phyloP scores from a whole-genome alignment of 495 filamentous ascomycete species.

The Achaetomiella virescens region DNA sequence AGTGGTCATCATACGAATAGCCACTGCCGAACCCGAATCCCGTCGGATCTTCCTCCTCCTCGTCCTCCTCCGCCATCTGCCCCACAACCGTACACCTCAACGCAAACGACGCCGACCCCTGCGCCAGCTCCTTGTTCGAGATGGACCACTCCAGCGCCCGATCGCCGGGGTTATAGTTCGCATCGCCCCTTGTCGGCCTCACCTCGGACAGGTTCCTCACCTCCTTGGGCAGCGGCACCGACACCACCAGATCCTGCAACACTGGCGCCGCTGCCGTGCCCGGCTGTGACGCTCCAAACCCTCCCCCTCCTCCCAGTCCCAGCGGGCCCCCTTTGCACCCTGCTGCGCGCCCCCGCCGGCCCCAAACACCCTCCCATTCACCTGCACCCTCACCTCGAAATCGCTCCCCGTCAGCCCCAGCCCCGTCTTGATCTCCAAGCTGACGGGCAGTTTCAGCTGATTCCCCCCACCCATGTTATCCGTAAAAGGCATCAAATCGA shows the following conservation, averaged over 20 bases:
- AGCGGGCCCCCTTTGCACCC: conserved; percentile 42
- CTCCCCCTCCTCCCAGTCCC: conserved; percentile 31
- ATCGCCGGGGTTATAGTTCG: conserved; percentile 66
- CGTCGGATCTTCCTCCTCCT: conserved; percentile 48
- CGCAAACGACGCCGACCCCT: conserved; percentile 59
- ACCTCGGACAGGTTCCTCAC: conserved; percentile 88
- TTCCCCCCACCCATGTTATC: not conserved
- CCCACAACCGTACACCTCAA: conserved; percentile 77
- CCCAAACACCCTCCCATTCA: conserved; percentile 56
- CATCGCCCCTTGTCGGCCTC: conserved; percentile 76
- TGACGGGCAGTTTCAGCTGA: conserved; percentile 67
- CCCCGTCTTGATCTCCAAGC: conserved; percentile 71
- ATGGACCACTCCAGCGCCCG: conserved; percentile 77
- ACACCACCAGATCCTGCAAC: conserved; percentile 75
- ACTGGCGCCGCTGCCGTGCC: conserved; percentile 51
- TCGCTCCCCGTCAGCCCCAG: conserved; percentile 69
- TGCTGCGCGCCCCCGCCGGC: conserved; percentile 28
- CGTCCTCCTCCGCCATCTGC: conserved; percentile 52
- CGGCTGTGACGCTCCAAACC: conserved; percentile 31
- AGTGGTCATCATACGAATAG: conserved; percentile 56
- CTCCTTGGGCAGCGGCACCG: conserved; percentile 69
- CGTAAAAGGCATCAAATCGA: conserved; percentile 70
- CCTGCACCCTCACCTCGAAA: conserved; percentile 78
- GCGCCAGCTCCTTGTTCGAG: conserved; percentile 55
- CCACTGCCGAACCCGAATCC: conserved; percentile 38